Evolutionary conservation across 2,329 filamentous ascomycete genomes (phyloP).

Genomic region (Colletotrichum falcatum): DNA sequence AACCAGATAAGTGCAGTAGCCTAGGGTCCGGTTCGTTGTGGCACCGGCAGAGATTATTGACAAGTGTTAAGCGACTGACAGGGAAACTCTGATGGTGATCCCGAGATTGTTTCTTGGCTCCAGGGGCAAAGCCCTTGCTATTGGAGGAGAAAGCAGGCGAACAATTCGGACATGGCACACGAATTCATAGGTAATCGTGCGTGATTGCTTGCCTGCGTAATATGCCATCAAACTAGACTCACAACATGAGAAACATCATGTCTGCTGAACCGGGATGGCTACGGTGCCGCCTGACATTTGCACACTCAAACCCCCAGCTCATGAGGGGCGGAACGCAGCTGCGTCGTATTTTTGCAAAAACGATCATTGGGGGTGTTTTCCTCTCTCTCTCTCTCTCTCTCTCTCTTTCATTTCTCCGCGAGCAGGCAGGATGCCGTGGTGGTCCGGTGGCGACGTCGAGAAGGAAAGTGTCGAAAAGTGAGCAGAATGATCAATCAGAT

Average conservation of each 20-base stretch:
- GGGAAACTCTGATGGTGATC: conserved; percentile 34
- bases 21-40: conserved; percentile 19
- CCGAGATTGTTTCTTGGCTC: conserved; percentile 35
- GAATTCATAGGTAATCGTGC: too few relatives aligned
- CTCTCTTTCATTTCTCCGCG: too few relatives aligned
- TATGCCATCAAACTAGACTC: neutral
- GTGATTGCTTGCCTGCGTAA: too few relatives aligned
- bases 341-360: neutral
- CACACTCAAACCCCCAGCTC: neutral
- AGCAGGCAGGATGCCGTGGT: neutral
- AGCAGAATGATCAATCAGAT: neutral
- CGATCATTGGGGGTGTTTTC: neutral
- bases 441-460: too few relatives aligned
- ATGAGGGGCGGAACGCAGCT: neutral
- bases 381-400: too few relatives aligned
- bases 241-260: neutral
- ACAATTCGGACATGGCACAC: too few relatives aligned
- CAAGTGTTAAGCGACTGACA: conserved; percentile 16
- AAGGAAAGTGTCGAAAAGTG: neutral
- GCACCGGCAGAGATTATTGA: conserved; percentile 32
- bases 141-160: neutral
- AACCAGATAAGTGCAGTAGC: conserved; percentile 27
- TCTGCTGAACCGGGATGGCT: neutral
- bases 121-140: conserved; percentile 6
- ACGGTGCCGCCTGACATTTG: neutral